Conservation (phyloP, 1,284 basidiomycete species). For the Anthracocystis walkeri region DNA sequence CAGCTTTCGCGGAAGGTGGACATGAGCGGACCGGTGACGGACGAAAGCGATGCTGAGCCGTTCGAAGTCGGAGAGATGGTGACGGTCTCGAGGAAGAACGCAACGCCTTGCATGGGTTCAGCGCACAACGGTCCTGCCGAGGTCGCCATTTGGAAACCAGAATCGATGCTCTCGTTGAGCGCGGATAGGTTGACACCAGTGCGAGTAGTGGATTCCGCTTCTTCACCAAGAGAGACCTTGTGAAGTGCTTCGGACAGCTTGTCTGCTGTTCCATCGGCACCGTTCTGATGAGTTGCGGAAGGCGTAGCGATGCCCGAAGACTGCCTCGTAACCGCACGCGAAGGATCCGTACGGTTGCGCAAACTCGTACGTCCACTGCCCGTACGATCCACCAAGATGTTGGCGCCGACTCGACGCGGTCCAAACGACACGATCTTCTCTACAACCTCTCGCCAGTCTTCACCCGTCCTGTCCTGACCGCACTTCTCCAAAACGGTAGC, state of each 20-base stretch:
- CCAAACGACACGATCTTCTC: slow-evolving; percentile 91
- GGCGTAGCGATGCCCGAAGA: slow-evolving; percentile 42
- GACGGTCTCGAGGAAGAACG: slow-evolving; percentile 86
- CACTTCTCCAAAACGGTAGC: slow-evolving; percentile 74
- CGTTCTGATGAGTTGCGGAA: background rate
- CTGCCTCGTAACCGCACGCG: slow-evolving; percentile 21
- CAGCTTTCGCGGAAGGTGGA: slow-evolving; percentile 90
- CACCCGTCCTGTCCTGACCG: slow-evolving; percentile 74
- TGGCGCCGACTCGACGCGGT: slow-evolving; percentile 86
- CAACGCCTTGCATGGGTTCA: slow-evolving; percentile 93
- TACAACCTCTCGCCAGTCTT: slow-evolving; percentile 82
- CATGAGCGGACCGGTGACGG: slow-evolving; percentile 88
- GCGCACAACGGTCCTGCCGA: slow-evolving; percentile 94
- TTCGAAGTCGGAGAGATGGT: slow-evolving; percentile 70
- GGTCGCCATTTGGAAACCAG: slow-evolving; percentile 93
- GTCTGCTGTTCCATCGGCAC: slow-evolving; percentile 8
- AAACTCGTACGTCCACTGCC: slow-evolving; percentile 26
- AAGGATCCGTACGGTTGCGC: slow-evolving; percentile 39
- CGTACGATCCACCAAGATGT: slow-evolving; percentile 81
- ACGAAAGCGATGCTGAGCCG: slow-evolving; percentile 75
- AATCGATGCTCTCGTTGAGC: slow-evolving; percentile 76
- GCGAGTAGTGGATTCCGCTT: background rate
- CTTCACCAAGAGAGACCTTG: slow-evolving; percentile 24
- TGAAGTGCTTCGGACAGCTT: slow-evolving; percentile 35
- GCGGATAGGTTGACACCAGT: slow-evolving; percentile 28